Evolutionary conservation across 1,139 yeast species (phyloP), one percentile per base, ranked within the genome.

Genomic region (Arxiozyma slooffiae): DNA sequence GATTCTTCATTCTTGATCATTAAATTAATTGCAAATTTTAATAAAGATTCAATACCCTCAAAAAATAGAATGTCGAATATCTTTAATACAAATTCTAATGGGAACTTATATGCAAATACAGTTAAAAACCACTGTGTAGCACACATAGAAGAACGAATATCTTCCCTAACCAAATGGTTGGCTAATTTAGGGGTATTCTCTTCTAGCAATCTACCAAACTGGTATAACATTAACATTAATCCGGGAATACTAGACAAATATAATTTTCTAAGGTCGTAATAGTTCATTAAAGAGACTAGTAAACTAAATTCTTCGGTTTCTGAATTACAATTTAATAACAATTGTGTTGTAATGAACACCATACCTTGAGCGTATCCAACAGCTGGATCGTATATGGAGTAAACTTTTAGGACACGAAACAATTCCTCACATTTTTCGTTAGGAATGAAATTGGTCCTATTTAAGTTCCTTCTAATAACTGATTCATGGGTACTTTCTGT

Each of bases 51-150:
- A 50, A 85, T 73, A 39, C 98, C 98, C 70, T 92, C 97, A 11
- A 95, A 85, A 47, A 92, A 79, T n/a, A 92, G 80, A 53, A 87
- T 79, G 70, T 92, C 98, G 66, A 80, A 87, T 44, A 92, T 88
- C 54, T 96, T 76, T 57, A 88, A 72, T 34, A 92, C 97, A 62
- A 92, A 83, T 51, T 82, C 86, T 52, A 89, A 72, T 16, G 98
- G 97, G 68, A 92, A 90, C 46, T 59, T 60, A 71, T 92, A 92
- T 16, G 96, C 96, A 70, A 92, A 92, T 58, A 92, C 77, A 0
- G 98, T 92, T 96, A 92, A 75, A 63, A 92, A 90, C 98, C 97
- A 92, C 67, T 92, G 97, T 1, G 95, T 81, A 0, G 97, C 97
- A 71, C 87, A 92, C 97, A 90, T 90, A 21, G 94, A 84, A 1